Conservation (phyloP, 176 grass and related monocot genomes). For the Phyllostachys edulis region DNA sequence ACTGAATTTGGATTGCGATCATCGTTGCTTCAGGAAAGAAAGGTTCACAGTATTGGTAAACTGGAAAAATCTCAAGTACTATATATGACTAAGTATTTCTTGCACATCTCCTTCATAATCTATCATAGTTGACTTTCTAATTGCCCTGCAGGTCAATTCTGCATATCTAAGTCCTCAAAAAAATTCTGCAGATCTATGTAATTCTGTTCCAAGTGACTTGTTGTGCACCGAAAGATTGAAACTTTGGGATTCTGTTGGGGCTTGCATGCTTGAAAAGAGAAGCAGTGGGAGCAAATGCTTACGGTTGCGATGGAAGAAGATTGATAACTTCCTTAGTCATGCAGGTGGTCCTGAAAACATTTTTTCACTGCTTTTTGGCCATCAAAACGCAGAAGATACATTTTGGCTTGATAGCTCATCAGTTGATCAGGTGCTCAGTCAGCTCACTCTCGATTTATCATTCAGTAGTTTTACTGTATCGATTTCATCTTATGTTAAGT, state of each 20-base stretch:
- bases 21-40: conserved; percentile 61
- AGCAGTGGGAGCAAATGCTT: conserved; percentile 44
- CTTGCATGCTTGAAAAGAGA: not conserved
- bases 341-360: conserved; percentile 59
- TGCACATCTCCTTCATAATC: not conserved
- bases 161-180: too few relatives aligned
- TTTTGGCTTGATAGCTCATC: conserved; percentile 99
- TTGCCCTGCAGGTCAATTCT: conserved; percentile 48
- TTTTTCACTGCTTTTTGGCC: conserved; percentile 66
- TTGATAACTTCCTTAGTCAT: conserved; percentile 54
- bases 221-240: conserved; percentile 29
- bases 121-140: conserved; percentile 35
- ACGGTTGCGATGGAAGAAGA: conserved; percentile 71
- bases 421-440: conserved; percentile 65
- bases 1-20: conserved; percentile 52
- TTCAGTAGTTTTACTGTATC: not conserved
- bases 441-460: conserved; percentile 33
- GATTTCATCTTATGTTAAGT: conserved; percentile 3
- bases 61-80: conserved; percentile 54
- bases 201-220: conserved; percentile 33
- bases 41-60: conserved; percentile 99
- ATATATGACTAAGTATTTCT: conserved; percentile 26
- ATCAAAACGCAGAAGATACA: conserved; percentile 62
- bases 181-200: conserved; percentile 41
- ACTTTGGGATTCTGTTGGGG: conserved; percentile 19